These are phyloP conservation scores for Leptodontidium sp. DNA, from an alignment of 2,329 filamentous ascomycete species.

Conservation along the genomic window DNA sequence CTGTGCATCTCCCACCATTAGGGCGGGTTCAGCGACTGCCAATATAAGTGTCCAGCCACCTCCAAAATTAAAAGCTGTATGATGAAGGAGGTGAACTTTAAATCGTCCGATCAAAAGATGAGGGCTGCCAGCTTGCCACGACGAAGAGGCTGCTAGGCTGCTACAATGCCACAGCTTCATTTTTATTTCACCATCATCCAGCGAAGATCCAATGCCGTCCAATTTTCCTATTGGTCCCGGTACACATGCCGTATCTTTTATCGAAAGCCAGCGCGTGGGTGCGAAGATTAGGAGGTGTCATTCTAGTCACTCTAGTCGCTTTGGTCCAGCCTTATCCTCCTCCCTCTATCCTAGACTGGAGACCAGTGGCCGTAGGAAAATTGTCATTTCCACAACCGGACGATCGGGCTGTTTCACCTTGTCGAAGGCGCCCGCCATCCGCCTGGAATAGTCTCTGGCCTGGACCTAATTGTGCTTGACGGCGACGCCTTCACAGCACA, in stretches of 20 bases:
- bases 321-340: constrained; percentile 5
- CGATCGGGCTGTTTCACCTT: constrained; percentile 5
- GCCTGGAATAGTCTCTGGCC: background rate
- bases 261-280: constrained; percentile 9
- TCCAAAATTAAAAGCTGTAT: constrained; percentile 2
- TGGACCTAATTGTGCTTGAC: background rate
- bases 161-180: constrained; percentile 2
- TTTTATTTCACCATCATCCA: background rate
- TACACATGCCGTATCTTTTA: background rate
- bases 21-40: background rate
- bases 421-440: constrained; percentile 5
- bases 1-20: background rate
- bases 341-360: background rate
- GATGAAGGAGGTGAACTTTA: constrained; percentile 9
- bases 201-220: background rate
- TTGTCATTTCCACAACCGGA: constrained; percentile 11
- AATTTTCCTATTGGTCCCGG: constrained; percentile 1
- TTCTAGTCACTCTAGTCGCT: background rate
- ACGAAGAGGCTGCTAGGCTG: background rate
- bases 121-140: background rate
- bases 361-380: background rate
- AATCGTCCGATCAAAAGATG: background rate
- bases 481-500: background rate
- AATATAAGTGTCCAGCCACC: background rate
- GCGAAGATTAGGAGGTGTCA: constrained; percentile 6